Conservation (phyloP, 169 alveolate species). For the Cytauxzoon felis region DNA sequence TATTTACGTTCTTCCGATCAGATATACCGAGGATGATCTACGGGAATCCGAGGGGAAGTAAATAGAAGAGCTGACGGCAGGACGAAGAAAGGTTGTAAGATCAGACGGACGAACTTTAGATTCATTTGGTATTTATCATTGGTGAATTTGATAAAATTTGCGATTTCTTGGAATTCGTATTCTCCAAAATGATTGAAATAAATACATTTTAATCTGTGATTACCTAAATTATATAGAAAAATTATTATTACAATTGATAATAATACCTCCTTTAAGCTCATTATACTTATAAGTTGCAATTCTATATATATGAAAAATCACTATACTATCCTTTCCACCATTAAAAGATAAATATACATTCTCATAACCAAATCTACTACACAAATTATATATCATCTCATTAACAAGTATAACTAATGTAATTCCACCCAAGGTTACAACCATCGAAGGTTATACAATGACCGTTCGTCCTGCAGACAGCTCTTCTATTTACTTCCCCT, state of each 20-base stretch:
- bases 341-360: slow-evolving; percentile 73
- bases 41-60: no score
- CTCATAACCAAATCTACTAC: slow-evolving; percentile 44
- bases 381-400: no score
- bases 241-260: not conserved
- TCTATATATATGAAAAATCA: slow-evolving; percentile 65
- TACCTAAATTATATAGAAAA: not conserved
- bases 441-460: no score
- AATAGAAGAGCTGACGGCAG: no score
- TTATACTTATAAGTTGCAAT: slow-evolving; percentile 51
- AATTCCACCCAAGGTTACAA: no score
- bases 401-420: no score
- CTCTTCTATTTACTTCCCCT: no score
- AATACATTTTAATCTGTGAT: slow-evolving; percentile 16
- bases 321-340: slow-evolving; percentile 78
- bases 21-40: no score
- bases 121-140: slow-evolving; percentile 5
- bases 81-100: no score
- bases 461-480: no score
- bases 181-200: slow-evolving; percentile 32
- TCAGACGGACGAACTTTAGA: not conserved
- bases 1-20: no score
- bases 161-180: slow-evolving; percentile 33
- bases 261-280: not conserved
- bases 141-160: slow-evolving; percentile 6